Base-by-base conservation (phyloP, 345 rosid genomes). In the Boechera stricta region DNA sequence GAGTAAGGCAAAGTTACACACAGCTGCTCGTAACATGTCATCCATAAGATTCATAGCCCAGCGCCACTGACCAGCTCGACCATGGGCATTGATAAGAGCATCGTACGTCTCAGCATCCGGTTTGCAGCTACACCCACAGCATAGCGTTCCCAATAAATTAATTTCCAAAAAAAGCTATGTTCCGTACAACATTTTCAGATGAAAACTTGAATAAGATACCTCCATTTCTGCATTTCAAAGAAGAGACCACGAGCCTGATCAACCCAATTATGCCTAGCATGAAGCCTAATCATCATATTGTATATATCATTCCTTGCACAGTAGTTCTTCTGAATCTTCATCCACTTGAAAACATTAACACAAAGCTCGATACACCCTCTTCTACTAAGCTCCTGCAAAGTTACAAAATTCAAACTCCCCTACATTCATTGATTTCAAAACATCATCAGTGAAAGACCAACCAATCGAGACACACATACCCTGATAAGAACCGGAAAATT, bases 201-300 rank as follows among this genome's bases (percentile, higher is more conserved):
- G 2, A 56, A 41, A 57, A 70, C 42, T 38, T 52, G n/a, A 38
- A 69, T 35, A 16, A 72, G 32, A 64, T 66, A 91, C 98, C 96
- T 89, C 94, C 93, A 91, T 77, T 91, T 82, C 83, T 90, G 96
- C 98, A 94, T 94, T 82, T 94, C 98, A 42, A 94, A 94, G 81
- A 94, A 91, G 77, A 94, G 85, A 12, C 98, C 98, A 11, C 98
- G 92, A 49, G 98, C 96, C 74, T 89, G 90, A 69, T 94, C 98
- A 2, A 70, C 86, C 79, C 77, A 82, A 66, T 86, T 86, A 84
- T 90, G 93, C 66, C 98, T 87, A 61, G 89, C 94, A 48, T 86
- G 94, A 63, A 94, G 85, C 80, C 96, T 87, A 38, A 94, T 94
- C 89, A 91, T 86, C 93, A 89, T 90, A 77, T 89, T 94, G 74